Conservation (phyloP, 768 basidiomycete genomes). For the Rhodotorula graminis region DNA sequence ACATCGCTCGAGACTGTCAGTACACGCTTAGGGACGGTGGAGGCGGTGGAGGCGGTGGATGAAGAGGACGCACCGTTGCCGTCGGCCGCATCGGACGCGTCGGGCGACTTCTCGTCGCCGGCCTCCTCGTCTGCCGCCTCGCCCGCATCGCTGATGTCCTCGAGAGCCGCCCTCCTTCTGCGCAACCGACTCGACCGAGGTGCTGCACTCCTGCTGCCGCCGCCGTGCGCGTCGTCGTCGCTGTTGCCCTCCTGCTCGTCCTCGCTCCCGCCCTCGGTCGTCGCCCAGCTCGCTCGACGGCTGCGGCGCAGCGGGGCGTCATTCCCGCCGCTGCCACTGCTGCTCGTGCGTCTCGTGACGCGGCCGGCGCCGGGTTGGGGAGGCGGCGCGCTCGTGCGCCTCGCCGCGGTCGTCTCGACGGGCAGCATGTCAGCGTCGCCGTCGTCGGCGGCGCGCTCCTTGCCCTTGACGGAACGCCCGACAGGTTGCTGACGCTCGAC, state of each 20-base stretch:
- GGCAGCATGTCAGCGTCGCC: not conserved
- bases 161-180: not conserved
- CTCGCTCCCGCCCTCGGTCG: not conserved
- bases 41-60: too few species aligned
- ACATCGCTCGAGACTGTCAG: too few species aligned
- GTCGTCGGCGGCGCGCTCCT: slow-evolving; percentile 10
- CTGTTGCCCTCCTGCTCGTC: not conserved
- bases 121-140: slow-evolving; percentile 4
- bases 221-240: not conserved
- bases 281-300: not conserved
- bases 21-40: too few species aligned
- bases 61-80: not conserved
- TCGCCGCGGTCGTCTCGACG: not conserved
- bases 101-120: not conserved
- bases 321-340: not conserved
- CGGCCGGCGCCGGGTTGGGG: slow-evolving; percentile 2
- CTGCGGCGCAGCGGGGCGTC: not conserved
- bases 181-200: not conserved
- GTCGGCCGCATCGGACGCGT: not conserved
- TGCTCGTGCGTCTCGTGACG: slow-evolving; percentile 12
- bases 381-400: not conserved
- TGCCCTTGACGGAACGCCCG: not conserved
- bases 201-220: not conserved
- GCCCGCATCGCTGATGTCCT: not conserved
- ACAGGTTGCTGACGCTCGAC: not conserved